Evolutionary conservation across 2,329 filamentous ascomycete genomes (phyloP).

Genomic region (Emergomyces africanus): DNA sequence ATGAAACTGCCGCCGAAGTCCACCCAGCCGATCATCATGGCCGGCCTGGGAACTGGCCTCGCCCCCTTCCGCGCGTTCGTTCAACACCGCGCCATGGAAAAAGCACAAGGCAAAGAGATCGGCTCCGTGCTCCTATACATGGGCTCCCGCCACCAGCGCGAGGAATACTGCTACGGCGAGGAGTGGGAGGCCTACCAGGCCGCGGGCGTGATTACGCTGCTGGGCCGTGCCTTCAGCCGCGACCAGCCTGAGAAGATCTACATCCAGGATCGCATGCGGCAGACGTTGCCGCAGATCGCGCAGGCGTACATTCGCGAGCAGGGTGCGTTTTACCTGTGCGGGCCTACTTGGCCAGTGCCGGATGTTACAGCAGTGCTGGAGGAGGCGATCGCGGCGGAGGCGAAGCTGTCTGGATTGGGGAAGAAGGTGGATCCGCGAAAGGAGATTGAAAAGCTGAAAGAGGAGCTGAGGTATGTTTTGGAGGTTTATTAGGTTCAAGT

Average conservation of each 20-base stretch:
- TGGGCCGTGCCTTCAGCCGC: slow-evolving; percentile 88
- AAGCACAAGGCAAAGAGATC: slow-evolving; percentile 91
- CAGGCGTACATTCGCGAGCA: slow-evolving; percentile 77
- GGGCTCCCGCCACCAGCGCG: slow-evolving; percentile 89
- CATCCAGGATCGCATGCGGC: slow-evolving; percentile 95
- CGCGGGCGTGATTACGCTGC: slow-evolving; percentile 84
- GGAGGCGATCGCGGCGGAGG: slow-evolving; percentile 75
- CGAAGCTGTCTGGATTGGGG: slow-evolving; percentile 43
- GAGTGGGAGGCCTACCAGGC: slow-evolving; percentile 98
- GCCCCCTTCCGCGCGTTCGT: slow-evolving; percentile 99
- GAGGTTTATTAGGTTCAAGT: slow-evolving; percentile 84
- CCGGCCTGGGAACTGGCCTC: slow-evolving; percentile 91
- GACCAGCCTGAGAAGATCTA: slow-evolving; percentile 99
- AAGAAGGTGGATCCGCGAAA: slow-evolving; percentile 76
- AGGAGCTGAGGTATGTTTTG: slow-evolving; percentile 82
- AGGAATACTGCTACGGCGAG: slow-evolving; percentile 97
- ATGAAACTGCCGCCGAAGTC: slow-evolving; percentile 93
- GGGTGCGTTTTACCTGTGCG: slow-evolving; percentile 93
- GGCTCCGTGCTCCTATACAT: slow-evolving; percentile 91
- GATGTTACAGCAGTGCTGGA: slow-evolving; percentile 89
- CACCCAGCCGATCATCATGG: slow-evolving; percentile 95
- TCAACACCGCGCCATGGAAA: slow-evolving; percentile 95
- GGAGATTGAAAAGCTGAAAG: slow-evolving; percentile 97
- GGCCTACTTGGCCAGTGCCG: slow-evolving; percentile 95
- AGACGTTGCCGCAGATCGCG: slow-evolving; percentile 70